These are phyloP conservation scores for Corylus heterophylla DNA, from an alignment of 306 rosid species.

Conservation along the genomic window DNA sequence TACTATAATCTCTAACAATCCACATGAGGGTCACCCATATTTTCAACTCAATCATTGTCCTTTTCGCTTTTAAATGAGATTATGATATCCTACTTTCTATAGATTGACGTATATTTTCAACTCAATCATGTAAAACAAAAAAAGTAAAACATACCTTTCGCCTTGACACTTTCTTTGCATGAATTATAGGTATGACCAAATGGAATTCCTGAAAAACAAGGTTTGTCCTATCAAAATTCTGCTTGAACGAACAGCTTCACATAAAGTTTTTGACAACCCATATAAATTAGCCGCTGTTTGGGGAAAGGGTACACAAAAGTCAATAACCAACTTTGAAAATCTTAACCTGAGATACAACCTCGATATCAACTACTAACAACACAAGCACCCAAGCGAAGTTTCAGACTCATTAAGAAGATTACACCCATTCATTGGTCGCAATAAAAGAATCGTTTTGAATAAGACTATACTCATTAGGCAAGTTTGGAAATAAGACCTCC, in stretches of 20 bases:
- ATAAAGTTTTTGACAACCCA: conserved; percentile 39
- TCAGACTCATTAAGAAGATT: background rate
- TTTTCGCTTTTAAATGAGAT: background rate
- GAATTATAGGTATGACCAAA: conserved; percentile 74
- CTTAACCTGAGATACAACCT: conserved; percentile 27
- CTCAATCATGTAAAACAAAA: conserved; percentile 25
- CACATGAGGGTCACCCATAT: background rate
- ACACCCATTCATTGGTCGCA: background rate
- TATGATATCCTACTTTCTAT: conserved; percentile 2
- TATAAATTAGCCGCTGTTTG: conserved; percentile 28
- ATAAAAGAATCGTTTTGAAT: background rate
- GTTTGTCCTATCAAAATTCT: conserved; percentile 52
- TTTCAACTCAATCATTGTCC: background rate
- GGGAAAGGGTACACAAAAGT: conserved; percentile 24
- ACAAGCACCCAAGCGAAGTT: conserved; percentile 18
- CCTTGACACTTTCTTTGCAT: conserved; percentile 76
- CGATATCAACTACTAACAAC: conserved; percentile 21
- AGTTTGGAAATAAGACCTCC: background rate
- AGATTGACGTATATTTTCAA: conserved; percentile 20
- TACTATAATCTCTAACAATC: background rate
- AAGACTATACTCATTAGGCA: background rate
- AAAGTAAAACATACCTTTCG: conserved; percentile 76
- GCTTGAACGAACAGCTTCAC: conserved; percentile 33
- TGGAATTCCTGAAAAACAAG: conserved; percentile 90
- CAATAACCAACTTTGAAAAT: conserved; percentile 19